Conservation (phyloP, 2,329 filamentous ascomycete species). For the Dryadomyces quercus-mongolicae region DNA sequence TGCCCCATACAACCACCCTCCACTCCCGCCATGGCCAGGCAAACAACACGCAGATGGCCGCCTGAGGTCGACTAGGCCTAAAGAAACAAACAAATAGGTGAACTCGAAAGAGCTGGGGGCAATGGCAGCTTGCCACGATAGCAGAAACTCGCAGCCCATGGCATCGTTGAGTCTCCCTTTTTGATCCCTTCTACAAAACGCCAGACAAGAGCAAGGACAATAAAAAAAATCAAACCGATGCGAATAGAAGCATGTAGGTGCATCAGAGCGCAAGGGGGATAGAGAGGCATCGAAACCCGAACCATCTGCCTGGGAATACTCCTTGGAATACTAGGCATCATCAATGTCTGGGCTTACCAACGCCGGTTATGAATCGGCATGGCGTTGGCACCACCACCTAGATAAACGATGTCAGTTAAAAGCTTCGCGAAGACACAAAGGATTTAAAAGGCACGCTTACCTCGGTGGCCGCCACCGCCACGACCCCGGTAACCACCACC, state of each 20-base stretch:
- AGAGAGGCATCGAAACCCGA: neutral
- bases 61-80: neutral
- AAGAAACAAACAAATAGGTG: neutral
- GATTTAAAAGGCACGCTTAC: constrained; percentile 14
- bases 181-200: constrained; percentile 1
- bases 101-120: neutral
- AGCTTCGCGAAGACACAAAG: too few relatives aligned
- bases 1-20: neutral
- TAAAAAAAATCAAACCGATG: neutral
- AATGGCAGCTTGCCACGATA: neutral
- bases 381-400: constrained; percentile 30
- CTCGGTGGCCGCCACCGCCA: constrained; percentile 33
- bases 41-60: neutral
- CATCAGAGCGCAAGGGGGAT: neutral
- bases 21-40: neutral
- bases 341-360: constrained; percentile 27
- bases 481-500: constrained; percentile 61
- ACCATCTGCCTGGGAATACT: neutral
- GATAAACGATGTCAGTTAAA: neutral
- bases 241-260: neutral
- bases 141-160: neutral
- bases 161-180: neutral
- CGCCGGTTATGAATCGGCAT: constrained; percentile 36
- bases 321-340: neutral
- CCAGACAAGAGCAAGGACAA: neutral